These are phyloP conservation scores for Aaosphaeria arxii DNA, from an alignment of 2,329 filamentous ascomycete genomes.

Conservation along the genomic window DNA sequence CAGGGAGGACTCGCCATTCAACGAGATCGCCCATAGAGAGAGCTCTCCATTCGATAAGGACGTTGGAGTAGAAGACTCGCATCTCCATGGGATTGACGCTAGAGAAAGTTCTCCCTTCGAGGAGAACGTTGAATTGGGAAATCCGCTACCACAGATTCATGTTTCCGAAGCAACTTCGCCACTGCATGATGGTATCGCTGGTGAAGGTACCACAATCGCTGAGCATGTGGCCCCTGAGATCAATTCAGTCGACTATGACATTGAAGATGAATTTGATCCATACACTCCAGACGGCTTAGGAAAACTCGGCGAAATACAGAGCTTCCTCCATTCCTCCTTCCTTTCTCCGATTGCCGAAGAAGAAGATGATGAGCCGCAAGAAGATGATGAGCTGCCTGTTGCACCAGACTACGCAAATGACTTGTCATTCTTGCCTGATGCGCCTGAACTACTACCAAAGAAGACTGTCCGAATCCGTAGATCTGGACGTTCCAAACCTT, in stretches of 20 bases:
- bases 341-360: neutral
- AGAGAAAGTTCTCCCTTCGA: too few species aligned
- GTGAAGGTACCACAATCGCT: neutral
- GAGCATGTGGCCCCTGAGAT: neutral
- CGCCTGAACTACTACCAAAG: neutral
- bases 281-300: too few species aligned
- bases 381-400: neutral
- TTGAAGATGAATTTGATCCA: too few species aligned
- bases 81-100: too few species aligned
- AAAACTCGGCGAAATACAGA: too few species aligned
- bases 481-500: neutral
- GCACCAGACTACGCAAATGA: neutral
- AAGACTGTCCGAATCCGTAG: neutral
- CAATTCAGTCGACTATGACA: neutral
- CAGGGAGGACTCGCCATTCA: too few species aligned
- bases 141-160: neutral
- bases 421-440: neutral
- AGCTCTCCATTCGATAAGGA: too few species aligned
- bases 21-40: too few species aligned
- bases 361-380: constrained; percentile 3
- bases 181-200: neutral
- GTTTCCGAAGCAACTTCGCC: neutral
- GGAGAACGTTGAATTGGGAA: too few species aligned
- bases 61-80: too few species aligned
- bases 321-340: too few species aligned